Evolutionary conservation across 805 yeast species (phyloP).

Genomic region (Kuraishia ogatae): DNA sequence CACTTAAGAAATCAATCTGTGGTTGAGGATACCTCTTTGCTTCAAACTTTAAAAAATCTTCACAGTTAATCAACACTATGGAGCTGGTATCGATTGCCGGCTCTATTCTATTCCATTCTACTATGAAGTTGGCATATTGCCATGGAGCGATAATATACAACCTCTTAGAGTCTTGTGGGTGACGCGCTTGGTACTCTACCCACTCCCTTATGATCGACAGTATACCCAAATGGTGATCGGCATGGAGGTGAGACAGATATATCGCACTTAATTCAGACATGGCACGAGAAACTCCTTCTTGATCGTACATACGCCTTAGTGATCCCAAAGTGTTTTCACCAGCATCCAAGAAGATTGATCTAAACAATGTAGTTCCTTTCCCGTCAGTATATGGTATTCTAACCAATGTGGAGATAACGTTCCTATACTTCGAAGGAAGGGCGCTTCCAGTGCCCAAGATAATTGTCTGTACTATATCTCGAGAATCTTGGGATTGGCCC

Average conservation of each 20-base stretch:
- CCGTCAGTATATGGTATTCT: constrained; percentile 49
- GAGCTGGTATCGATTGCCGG: constrained; percentile 27
- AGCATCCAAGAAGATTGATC: constrained; percentile 71
- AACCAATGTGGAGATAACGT: constrained; percentile 74
- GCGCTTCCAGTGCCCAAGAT: constrained; percentile 94
- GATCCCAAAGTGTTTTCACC: constrained; percentile 89
- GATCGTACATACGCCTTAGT: constrained; percentile 51
- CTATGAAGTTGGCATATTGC: constrained; percentile 57
- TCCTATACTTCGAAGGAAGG: constrained; percentile 73
- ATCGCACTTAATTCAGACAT: constrained; percentile 57
- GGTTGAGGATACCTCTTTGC: neutral
- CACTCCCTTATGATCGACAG: constrained; percentile 63
- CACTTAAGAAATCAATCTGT: neutral
- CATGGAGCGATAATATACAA: constrained; percentile 67
- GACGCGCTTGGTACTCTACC: constrained; percentile 29
- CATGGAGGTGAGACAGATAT: constrained; percentile 86
- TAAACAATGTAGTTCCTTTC: constrained; percentile 18
- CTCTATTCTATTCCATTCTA: constrained; percentile 57
- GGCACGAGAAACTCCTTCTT: constrained; percentile 13
- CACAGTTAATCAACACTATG: constrained; percentile 50
- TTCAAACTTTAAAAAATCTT: constrained; percentile 32
- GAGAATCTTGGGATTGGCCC: neutral
- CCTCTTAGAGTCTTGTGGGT: constrained; percentile 20
- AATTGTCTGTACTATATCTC: constrained; percentile 53
- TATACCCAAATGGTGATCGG: constrained; percentile 92